phyloP scores from a whole-genome alignment of 2,329 filamentous ascomycete genomes.

The Erysiphe neolycopersici region DNA sequence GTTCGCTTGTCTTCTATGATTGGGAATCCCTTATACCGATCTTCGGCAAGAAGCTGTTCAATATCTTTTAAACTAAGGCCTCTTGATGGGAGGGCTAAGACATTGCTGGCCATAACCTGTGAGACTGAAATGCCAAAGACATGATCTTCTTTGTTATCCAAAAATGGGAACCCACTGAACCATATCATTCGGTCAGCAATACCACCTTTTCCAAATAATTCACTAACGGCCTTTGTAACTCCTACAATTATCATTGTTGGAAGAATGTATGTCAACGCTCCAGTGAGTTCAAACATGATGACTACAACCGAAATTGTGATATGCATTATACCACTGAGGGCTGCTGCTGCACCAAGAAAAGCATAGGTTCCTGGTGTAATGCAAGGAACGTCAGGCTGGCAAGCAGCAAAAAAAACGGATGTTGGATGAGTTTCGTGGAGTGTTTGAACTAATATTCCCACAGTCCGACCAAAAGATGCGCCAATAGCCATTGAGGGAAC shows the following conservation, averaged over 20 bases:
- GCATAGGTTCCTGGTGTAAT: constrained; percentile 90
- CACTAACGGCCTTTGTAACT: constrained; percentile 94
- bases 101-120: constrained; percentile 57
- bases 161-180: constrained; percentile 81
- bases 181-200: constrained; percentile 98
- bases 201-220: constrained; percentile 72
- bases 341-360: constrained; percentile 81
- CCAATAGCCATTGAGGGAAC: constrained; percentile 91
- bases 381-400: constrained; percentile 65
- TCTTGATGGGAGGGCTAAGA: constrained; percentile 45
- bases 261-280: constrained; percentile 81
- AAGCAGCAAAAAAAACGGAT: constrained; percentile 55
- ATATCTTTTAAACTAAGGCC: constrained; percentile 53
- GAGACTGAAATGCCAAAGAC: constrained; percentile 88
- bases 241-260: constrained; percentile 99
- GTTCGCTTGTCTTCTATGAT: constrained; percentile 50
- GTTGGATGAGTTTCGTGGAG: constrained; percentile 54
- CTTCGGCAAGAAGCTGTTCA: constrained; percentile 48
- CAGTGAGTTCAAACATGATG: constrained; percentile 97
- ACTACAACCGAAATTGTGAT: constrained; percentile 98
- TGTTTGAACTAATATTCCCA: constrained; percentile 74
- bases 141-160: constrained; percentile 81
- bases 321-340: constrained; percentile 76
- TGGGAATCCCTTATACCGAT: constrained; percentile 77
- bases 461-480: constrained; percentile 63